Conservation (phyloP, 2,329 filamentous ascomycete genomes). For the Macrophomina tecta region DNA sequence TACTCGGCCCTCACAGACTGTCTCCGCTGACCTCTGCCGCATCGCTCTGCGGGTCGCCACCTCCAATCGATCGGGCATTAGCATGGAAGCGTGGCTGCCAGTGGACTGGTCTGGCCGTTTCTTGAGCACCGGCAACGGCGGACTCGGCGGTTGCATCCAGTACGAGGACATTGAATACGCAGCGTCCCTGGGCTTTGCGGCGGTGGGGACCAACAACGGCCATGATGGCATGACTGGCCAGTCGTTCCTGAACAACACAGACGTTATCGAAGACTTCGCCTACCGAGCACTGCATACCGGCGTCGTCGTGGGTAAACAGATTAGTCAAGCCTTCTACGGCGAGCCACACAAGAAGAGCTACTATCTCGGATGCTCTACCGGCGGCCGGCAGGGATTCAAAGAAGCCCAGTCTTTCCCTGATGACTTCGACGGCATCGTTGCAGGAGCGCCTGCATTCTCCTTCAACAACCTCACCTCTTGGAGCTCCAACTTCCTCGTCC, state of each 20-base stretch:
- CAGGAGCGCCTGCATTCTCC: conserved; percentile 41
- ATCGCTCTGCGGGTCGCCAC: conserved; percentile 51
- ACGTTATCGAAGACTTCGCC: conserved; percentile 56
- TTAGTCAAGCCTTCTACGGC: conserved; percentile 49
- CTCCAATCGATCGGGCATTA: conserved; percentile 48
- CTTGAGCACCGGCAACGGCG: conserved; percentile 50
- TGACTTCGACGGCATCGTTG: conserved; percentile 46
- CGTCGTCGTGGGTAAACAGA: conserved; percentile 48
- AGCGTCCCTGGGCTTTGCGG: conserved; percentile 46
- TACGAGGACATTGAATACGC: conserved; percentile 48
- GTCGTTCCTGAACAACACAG: conserved; percentile 50
- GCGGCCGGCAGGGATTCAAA: conserved; percentile 40
- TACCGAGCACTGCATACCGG: conserved; percentile 53
- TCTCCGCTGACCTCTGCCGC: conserved; percentile 49
- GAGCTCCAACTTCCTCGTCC: conserved; percentile 41
- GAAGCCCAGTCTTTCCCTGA: conserved; percentile 42
- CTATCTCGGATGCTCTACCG: conserved; percentile 46
- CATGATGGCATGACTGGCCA: conserved; percentile 52
- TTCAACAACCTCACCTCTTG: conserved; percentile 45
- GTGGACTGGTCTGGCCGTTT: conserved; percentile 48
- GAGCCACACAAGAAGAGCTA: conserved; percentile 48
- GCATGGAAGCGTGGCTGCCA: conserved; percentile 54
- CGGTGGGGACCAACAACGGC: conserved; percentile 50
- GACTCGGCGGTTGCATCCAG: conserved; percentile 46
- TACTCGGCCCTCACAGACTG: conserved; percentile 40